Percentiles rank a stretch among this genome's conserved stretches.
phyloP scores from a whole-genome alignment of 148 eudicot genomes.

The Rhododendron mucronatum region DNA sequence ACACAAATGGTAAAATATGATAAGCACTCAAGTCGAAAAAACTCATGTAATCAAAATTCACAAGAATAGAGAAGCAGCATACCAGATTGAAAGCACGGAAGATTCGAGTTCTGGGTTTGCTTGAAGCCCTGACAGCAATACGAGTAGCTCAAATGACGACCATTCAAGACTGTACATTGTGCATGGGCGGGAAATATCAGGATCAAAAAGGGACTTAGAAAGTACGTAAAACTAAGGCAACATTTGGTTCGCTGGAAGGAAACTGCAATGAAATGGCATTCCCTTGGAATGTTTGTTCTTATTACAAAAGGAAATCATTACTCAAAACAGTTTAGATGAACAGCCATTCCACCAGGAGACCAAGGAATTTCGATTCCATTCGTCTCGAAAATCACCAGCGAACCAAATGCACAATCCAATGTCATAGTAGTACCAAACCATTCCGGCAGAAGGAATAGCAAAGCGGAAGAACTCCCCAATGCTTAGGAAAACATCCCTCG shows the following conservation, averaged over 20 bases:
- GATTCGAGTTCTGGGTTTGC: slow-evolving; percentile 43
- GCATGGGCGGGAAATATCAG: not conserved
- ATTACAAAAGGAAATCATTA: not conserved
- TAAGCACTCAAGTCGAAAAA: not conserved
- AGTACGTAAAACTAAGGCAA: not conserved
- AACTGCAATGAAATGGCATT: not conserved
- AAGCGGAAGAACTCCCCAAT: too few species aligned
- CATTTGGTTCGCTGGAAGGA: not conserved
- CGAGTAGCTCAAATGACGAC: slow-evolving; percentile 39
- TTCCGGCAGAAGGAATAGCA: too few species aligned
- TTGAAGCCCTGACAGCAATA: slow-evolving; percentile 31
- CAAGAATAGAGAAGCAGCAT: slow-evolving; percentile 1
- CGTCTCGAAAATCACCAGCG: too few species aligned
- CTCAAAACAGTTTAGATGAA: not conserved
- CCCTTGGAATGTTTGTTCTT: not conserved
- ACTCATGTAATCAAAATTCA: not conserved
- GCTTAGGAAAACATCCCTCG: too few species aligned
- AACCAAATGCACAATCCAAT: too few species aligned
- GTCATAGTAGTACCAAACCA: too few species aligned
- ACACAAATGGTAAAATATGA: not conserved
- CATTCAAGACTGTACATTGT: slow-evolving; percentile 35
- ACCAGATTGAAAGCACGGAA: slow-evolving; percentile 52
- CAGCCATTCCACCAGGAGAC: not conserved
- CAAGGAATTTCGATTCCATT: not conserved
- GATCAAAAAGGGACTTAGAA: not conserved